Evolutionary conservation across 768 basidiomycete species (phyloP), one percentile per base, ranked within the genome.

Genomic region (Lactarius psammicola): DNA sequence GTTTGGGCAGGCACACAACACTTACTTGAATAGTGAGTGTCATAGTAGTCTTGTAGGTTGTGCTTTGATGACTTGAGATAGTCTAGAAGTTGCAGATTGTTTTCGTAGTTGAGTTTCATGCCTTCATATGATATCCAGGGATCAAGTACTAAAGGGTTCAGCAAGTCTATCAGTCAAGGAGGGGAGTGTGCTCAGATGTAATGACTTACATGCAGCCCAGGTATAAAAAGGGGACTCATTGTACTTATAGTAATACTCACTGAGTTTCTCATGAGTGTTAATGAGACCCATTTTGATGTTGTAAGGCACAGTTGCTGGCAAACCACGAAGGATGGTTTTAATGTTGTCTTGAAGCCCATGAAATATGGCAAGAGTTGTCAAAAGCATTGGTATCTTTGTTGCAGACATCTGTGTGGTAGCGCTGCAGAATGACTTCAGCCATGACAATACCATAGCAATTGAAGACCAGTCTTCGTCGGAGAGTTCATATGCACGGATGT

Each of bases 371-470:
- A n/a, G n/a, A n/a, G n/a, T 56, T 0, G 8, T 26, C 0, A 54
- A 62, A 0, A 62, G 31, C 55, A 62, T 56, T 5, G 40, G 23
- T 3, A 1, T 0, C 13, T 44, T 44, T 10, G 55, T 23, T n/a
- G n/a, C 10, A 28, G 30, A 62, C 61, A 62, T 62, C n/a, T 62
- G 40, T 0, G 36, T 53, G 26, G 34, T 60, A 2, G 60, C 53
- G 26, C n/a, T 6, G 4, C 46, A 7, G 11, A 60, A 60, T 17
- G 59, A 36, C 20, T 51, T 51, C 4, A 60, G 46, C 59, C 59
- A 60, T 10, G 4, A 2, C 1, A 31, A 5, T 2, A 59, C 58
- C 8, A 59, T n/a, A n/a, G n/a, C n/a, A n/a, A n/a, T n/a, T n/a
- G n/a, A n/a, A n/a, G n/a, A n/a, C n/a, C n/a, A n/a, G n/a, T n/a